Base-by-base conservation (phyloP, 1,284 basidiomycete genomes). In the Ganoderma lingzhi region DNA sequence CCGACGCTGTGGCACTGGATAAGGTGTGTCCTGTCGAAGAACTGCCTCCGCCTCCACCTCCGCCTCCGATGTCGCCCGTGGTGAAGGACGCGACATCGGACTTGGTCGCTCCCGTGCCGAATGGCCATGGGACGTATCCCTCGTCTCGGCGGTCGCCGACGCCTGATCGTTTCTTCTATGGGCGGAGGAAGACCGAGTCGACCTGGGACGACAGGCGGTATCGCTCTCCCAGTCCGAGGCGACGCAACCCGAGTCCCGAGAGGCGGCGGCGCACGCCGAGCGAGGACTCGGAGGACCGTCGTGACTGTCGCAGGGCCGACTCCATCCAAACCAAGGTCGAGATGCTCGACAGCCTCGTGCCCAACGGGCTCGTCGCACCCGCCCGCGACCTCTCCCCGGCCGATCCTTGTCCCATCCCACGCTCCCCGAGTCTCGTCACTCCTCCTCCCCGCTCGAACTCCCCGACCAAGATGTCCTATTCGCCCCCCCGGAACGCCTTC, bases 321-420 rank as follows among this genome's bases (percentile, higher is more conserved):
- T 78, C 78, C 30, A 65, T 81, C 19, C 64, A 65, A 6, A 70
- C 82, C 37, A 83, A 83, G 62, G 64, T 79, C 65, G 82, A 84
- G 70, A 37, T 75, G 30, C 61, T 76, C 19, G 77, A 77, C 30
- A 63, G 53, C 23, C 14, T 42, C 23, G n/a, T 74, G n/a, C 69
- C 75, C 8, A 65, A 64, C 48, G 63, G 55, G 23, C 39, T 67
- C 58, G 67, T 65, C 41, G 63, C 37, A 37, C 53, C 37, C 60
- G 62, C 32, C 8, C 51, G 9, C 42, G 51, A 62, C 41, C 64
- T 30, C 12, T 61, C 59, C 59, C 59, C 59, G 12, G 23, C 12
- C 28, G 32, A 56, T 23, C 39, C 63, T 19, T 41, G 30, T 44
- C 4, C 35, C 39, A 55, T 0, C 45, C 56, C 56, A 67, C 60